These are phyloP conservation scores for Phytophthora colocasiae DNA, from an alignment of 352 stramenopile species.

Conservation along the genomic window DNA sequence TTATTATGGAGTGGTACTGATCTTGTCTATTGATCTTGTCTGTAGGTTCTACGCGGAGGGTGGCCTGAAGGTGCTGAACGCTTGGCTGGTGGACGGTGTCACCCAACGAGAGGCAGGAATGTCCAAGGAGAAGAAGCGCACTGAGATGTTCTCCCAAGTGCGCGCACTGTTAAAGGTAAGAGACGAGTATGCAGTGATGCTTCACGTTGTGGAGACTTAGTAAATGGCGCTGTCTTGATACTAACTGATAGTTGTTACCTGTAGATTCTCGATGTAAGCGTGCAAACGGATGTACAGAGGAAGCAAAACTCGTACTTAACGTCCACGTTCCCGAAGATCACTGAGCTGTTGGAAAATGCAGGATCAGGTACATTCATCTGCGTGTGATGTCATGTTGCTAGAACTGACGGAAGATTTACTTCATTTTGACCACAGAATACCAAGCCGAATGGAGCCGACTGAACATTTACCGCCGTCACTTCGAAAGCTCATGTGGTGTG, in stretches of 20 bases:
- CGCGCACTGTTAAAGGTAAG: conserved; percentile 70
- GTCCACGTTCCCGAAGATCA: conserved; percentile 64
- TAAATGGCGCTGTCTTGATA: not conserved
- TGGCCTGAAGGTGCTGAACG: conserved; percentile 77
- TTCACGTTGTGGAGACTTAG: not conserved
- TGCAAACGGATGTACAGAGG: conserved; percentile 67
- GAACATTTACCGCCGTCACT: conserved; percentile 82
- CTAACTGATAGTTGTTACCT: conserved; percentile 16
- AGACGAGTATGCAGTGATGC: not conserved
- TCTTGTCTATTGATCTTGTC: not conserved
- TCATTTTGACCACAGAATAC: conserved; percentile 47
- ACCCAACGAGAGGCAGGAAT: conserved; percentile 45
- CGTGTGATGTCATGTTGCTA: not conserved
- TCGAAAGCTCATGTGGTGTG: conserved; percentile 79
- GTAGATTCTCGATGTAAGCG: conserved; percentile 75
- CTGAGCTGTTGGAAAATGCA: conserved; percentile 70
- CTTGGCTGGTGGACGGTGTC: conserved; percentile 65
- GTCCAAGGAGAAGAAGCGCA: conserved; percentile 69
- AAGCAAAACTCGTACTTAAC: conserved; percentile 77
- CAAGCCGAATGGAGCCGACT: conserved; percentile 75
- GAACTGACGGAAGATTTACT: conserved; percentile 1
- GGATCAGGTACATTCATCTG: conserved; percentile 47
- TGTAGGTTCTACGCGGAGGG: conserved; percentile 75
- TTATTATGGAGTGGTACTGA: not conserved
- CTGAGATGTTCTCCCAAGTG: conserved; percentile 83